phyloP scores from a whole-genome alignment of 768 basidiomycete species.

The Panus rudis region DNA sequence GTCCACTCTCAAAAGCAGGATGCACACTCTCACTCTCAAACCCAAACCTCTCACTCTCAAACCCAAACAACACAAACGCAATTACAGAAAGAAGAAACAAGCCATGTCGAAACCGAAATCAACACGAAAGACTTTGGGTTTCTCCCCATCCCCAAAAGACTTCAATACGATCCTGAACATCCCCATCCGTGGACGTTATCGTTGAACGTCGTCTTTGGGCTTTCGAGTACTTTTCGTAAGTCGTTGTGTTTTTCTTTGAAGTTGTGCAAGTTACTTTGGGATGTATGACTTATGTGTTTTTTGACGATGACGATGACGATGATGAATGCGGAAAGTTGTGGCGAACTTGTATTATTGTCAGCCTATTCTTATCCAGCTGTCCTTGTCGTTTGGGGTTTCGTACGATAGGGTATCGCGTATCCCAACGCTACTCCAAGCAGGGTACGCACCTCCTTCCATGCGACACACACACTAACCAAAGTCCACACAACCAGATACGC shows the following conservation, averaged over 20 bases:
- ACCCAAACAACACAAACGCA: no score
- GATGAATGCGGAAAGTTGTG: no score
- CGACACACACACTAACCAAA: slow-evolving; percentile 1
- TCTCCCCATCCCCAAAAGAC: slow-evolving; percentile 36
- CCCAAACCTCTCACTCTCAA: no score
- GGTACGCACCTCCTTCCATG: slow-evolving; percentile 29
- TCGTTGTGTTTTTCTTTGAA: neutral
- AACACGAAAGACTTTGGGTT: slow-evolving; percentile 42
- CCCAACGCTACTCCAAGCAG: slow-evolving; percentile 59
- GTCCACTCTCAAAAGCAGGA: no score
- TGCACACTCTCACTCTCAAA: no score
- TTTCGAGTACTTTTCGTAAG: slow-evolving; percentile 40
- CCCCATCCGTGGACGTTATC: slow-evolving; percentile 31
- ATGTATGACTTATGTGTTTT: no score
- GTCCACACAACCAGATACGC: slow-evolving; percentile 12
- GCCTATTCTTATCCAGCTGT: slow-evolving; percentile 30
- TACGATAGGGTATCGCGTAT: slow-evolving; percentile 38
- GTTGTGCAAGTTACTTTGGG: no score
- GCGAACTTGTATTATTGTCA: slow-evolving; percentile 79
- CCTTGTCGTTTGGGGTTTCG: slow-evolving; percentile 27
- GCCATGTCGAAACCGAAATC: no score
- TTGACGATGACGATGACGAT: no score
- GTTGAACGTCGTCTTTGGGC: slow-evolving; percentile 40
- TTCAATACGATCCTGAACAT: slow-evolving; percentile 33
- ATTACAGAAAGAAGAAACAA: no score